A percentile compares a stretch with the other conserved stretches of the same genome.
Conservation (phyloP, 345 rosid genomes). For the Physaria fendleri region DNA sequence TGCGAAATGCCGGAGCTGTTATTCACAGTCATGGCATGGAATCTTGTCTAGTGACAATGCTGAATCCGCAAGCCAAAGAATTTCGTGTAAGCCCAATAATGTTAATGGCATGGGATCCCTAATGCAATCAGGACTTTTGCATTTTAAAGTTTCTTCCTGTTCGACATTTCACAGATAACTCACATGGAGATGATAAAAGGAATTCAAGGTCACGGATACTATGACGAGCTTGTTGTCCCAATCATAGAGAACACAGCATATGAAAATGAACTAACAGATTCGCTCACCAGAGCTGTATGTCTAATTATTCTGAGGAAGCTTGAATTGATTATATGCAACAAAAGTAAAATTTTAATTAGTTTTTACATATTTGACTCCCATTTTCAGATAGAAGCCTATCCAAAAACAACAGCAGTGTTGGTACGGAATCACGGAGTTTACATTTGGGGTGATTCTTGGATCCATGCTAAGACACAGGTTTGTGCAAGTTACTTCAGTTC, state of each 20-base stretch:
- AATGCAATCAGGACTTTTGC: background rate
- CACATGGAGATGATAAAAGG: slow-evolving; percentile 99
- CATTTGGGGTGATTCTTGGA: slow-evolving; percentile 98
- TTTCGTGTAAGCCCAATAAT: slow-evolving; percentile 54
- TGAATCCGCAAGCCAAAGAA: slow-evolving; percentile 76
- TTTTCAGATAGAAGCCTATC: slow-evolving; percentile 75
- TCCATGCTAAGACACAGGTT: slow-evolving; percentile 97
- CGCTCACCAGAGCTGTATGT: slow-evolving; percentile 85
- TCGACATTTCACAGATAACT: slow-evolving; percentile 50
- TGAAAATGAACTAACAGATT: slow-evolving; percentile 85
- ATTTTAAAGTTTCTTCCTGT: slow-evolving; percentile 1
- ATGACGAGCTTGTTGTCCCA: slow-evolving; percentile 90
- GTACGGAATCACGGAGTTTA: slow-evolving; percentile 94
- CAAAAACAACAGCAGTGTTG: slow-evolving; percentile 90
- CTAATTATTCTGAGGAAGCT: background rate
- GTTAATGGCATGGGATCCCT: background rate
- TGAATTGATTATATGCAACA: background rate
- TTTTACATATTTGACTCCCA: background rate
- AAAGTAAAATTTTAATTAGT: background rate
- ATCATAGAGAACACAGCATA: slow-evolving; percentile 92
- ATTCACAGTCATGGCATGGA: slow-evolving; percentile 98
- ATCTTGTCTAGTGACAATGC: slow-evolving; percentile 92
- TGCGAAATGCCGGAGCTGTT: slow-evolving; percentile 94
- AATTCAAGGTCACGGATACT: slow-evolving; percentile 92
- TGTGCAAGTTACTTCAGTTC: slow-evolving; percentile 15